A percentile compares a stretch with the other conserved stretches of the same genome.
Conservation (phyloP, 495 filamentous ascomycete genomes). For the Bacidia rubella region DNA sequence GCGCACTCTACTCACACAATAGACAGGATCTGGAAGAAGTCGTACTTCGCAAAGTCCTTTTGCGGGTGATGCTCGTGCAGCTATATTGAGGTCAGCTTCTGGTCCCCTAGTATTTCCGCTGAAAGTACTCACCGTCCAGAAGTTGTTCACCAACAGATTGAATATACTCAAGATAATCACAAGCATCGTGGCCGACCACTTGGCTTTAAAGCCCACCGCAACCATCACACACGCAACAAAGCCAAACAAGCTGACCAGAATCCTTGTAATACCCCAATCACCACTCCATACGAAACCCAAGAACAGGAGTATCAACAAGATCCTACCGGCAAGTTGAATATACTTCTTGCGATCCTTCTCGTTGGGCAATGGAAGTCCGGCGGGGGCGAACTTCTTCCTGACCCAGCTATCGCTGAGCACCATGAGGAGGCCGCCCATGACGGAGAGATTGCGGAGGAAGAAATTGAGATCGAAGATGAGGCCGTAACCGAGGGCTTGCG, state of each 20-base stretch:
- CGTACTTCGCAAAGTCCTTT: slow-evolving; percentile 99
- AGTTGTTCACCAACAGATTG: slow-evolving; percentile 97
- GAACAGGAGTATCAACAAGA: slow-evolving; percentile 96
- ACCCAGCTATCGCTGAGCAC: slow-evolving; percentile 97
- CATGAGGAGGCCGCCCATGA: slow-evolving; percentile 94
- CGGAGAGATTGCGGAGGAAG: slow-evolving; percentile 95
- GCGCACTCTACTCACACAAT: slow-evolving; percentile 61
- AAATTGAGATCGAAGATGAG: slow-evolving; percentile 99
- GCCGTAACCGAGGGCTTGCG: slow-evolving; percentile 94
- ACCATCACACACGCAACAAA: slow-evolving; percentile 95
- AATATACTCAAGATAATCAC: slow-evolving; percentile 92
- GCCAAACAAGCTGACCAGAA: slow-evolving; percentile 70
- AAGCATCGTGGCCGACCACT: slow-evolving; percentile 88
- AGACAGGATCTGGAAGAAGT: slow-evolving; percentile 98
- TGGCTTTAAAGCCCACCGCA: slow-evolving; percentile 97
- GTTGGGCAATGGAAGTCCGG: slow-evolving; percentile 81
- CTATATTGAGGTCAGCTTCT: slow-evolving; percentile 30
- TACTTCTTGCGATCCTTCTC: slow-evolving; percentile 99
- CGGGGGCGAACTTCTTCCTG: slow-evolving; percentile 91
- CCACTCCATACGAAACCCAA: slow-evolving; percentile 92
- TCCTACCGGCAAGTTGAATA: slow-evolving; percentile 90
- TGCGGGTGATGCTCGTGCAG: slow-evolving; percentile 97
- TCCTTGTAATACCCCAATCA: slow-evolving; percentile 74
- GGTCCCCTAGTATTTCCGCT: neutral
- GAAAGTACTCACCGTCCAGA: slow-evolving; percentile 79